Evolutionary conservation across 371 early-diverging fungal species (phyloP).

Genomic region (Amoeboradix gromovi): DNA sequence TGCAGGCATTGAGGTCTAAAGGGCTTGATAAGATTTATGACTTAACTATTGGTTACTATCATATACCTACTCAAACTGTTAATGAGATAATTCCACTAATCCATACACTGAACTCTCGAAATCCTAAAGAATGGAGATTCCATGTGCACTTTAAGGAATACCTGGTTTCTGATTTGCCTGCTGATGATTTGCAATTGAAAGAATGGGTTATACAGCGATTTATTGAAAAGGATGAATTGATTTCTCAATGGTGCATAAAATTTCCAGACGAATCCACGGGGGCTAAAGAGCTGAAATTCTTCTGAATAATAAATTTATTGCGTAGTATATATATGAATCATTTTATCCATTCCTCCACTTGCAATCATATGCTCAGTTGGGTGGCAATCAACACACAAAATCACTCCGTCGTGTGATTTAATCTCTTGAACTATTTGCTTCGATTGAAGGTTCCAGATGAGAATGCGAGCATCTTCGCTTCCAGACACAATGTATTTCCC

Average conservation of each 20-base stretch:
- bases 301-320: background rate
- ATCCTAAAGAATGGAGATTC: slow-evolving; percentile 29
- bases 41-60: slow-evolving; percentile 21
- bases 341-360: slow-evolving; percentile 54
- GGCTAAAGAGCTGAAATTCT: background rate
- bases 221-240: slow-evolving; percentile 23
- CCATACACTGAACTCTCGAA: slow-evolving; percentile 20
- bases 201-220: slow-evolving; percentile 29
- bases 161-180: slow-evolving; percentile 25
- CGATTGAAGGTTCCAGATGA: slow-evolving; percentile 83
- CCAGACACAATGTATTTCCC: slow-evolving; percentile 89
- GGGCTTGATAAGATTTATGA: slow-evolving; percentile 7
- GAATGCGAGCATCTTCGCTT: slow-evolving; percentile 62
- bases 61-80: slow-evolving; percentile 8
- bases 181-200: slow-evolving; percentile 20
- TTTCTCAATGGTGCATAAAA: background rate
- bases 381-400: slow-evolving; percentile 73
- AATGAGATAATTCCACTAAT: slow-evolving; percentile 25
- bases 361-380: slow-evolving; percentile 78
- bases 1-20: slow-evolving; percentile 4
- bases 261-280: background rate
- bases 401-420: slow-evolving; percentile 64
- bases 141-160: slow-evolving; percentile 30
- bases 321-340: background rate
- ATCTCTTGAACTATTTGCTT: slow-evolving; percentile 69